Evolutionary conservation across 176 grass and related monocot genomes (phyloP), one percentile per base, ranked within the genome.

Genomic region (Bolboschoenus planiculmis): DNA sequence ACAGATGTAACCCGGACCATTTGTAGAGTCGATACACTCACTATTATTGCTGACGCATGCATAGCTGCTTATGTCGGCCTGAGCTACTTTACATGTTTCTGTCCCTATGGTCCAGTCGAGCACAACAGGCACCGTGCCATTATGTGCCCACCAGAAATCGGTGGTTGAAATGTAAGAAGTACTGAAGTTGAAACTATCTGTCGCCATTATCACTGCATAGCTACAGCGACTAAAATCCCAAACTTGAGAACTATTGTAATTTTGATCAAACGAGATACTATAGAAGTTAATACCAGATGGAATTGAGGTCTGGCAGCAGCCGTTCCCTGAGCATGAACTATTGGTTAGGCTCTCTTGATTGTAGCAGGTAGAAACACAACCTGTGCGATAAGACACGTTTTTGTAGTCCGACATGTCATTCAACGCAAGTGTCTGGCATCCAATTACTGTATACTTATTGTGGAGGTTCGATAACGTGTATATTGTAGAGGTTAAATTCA

Each of bases 291-390:
- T 29, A 18, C 44, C 24, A 8, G 46, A 54, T 6, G 75, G 75
- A 30, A 79, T 79, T 54, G 75, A 20, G 24, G 48, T 79, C 20
- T 56, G 75, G 26, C 75, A 79, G 31, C 75, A 79, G 24, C 75
- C 75, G 33, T 54, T 79, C 2, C 75, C 75, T 20, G 75, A 79
- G 47, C 75, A 79, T 9, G 44, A 79, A 8, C 44, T n/a, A 54
- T 79, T 33, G 4, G 4, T 48, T 33, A 79, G 13, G 27, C 46
- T 79, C 7, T 47, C 15, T 15, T 0, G 27, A 56, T 3, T 20
- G 75, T 47, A 79, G 75, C 75, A 79, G 15, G 31, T 53, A 21
- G 75, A 79, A 33, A 79, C 75, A 79, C 75, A 79, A 2, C 75
- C 75, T 54, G 47, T 79, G 7, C 31, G n/a, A 13, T 79, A 79